Base-by-base conservation (phyloP, 139 green algal genomes). In the Coccomyxa sp. region DNA sequence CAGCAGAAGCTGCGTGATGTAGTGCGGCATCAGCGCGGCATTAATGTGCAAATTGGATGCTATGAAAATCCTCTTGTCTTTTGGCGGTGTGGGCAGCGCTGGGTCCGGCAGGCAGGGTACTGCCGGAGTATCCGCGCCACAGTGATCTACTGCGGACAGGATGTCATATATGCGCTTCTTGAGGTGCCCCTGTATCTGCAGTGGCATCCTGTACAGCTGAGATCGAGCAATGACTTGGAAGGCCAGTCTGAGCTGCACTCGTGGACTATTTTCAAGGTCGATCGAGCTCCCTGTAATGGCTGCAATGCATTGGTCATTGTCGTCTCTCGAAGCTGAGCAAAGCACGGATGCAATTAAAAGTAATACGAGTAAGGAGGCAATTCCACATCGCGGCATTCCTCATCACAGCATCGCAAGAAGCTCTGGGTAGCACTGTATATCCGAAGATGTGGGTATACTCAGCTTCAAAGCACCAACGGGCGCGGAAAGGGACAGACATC, bases 11-110 rank as follows among this genome's bases (percentile, higher is more conserved):
- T 92, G 86, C 0, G 81, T 14, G 1, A 88, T 78, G 38, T 85
- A 81, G 70, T 91, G 83, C 0, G 88, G 89, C 35, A 90, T 70
- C 2, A 90, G 36, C 8, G 69, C 36, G 44, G 74, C 79, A 24
- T 80, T 89, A 78, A 90, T 88, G 74, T 86, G 82, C 70, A 91
- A 72, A 55, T 91, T 92, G 2, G 82, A 78, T 34, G 88, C 89
- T 18, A 93, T 31, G 50, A 64, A 64, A 22, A 64, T 22, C 27
- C 50, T 64, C 27, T 3, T 4, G 18, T 22, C 50, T 64, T 18
- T 22, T 64, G 50, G 18, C 22, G 27, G 18, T 7, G 50, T 22
- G 27, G 50, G 50, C 50, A 64, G 22, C 27, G 50, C 27, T 18
- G 50, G 50, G 27, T 64, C 50, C 50, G 22, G 50, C 22, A 64